Percentiles rank a stretch among this genome's conserved stretches.
Evolutionary conservation across 1,284 basidiomycete species (phyloP).

Genomic region (Xerocomus amazonicus): DNA sequence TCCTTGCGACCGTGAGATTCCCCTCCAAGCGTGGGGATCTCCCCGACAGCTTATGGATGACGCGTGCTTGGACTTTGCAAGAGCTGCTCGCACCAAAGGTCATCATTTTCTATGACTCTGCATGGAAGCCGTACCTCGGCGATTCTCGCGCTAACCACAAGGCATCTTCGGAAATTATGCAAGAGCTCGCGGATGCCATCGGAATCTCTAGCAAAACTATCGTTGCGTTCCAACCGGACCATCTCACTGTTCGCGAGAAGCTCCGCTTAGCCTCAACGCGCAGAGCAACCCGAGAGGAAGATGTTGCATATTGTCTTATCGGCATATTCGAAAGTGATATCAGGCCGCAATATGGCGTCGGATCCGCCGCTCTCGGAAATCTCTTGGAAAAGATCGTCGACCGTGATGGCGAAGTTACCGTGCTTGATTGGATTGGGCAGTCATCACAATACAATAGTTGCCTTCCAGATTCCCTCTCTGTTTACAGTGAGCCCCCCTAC

Average conservation of each 20-base stretch:
- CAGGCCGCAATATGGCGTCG: conserved; percentile 15
- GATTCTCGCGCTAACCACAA: conserved; percentile 15
- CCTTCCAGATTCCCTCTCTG: conserved; percentile 6
- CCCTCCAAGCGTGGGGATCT: conserved; percentile 5
- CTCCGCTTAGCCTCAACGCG: conserved; percentile 12
- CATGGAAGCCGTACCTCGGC: conserved; percentile 14
- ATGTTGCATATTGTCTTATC: conserved; percentile 17
- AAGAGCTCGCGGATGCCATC: conserved; percentile 15
- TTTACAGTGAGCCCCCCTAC: conserved; percentile 7
- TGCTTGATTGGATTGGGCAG: conserved; percentile 15
- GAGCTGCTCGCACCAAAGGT: conserved; percentile 13
- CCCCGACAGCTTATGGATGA: conserved; percentile 9
- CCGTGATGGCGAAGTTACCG: conserved; percentile 13
- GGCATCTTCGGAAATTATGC: conserved; percentile 13
- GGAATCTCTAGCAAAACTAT: conserved; percentile 9
- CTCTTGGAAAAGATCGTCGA: conserved; percentile 15
- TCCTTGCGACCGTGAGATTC: background rate
- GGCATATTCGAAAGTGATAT: conserved; percentile 18
- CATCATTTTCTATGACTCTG: conserved; percentile 14
- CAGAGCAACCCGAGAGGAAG: conserved; percentile 11
- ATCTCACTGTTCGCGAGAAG: conserved; percentile 12
- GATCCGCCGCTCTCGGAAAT: conserved; percentile 10
- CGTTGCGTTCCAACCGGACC: conserved; percentile 7
- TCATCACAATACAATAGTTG: conserved; percentile 17
- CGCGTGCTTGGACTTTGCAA: conserved; percentile 17